Percentiles rank a stretch among this genome's conserved stretches.
phyloP scores from a whole-genome alignment of 257 asterid genomes.

The Echites panduratus region DNA sequence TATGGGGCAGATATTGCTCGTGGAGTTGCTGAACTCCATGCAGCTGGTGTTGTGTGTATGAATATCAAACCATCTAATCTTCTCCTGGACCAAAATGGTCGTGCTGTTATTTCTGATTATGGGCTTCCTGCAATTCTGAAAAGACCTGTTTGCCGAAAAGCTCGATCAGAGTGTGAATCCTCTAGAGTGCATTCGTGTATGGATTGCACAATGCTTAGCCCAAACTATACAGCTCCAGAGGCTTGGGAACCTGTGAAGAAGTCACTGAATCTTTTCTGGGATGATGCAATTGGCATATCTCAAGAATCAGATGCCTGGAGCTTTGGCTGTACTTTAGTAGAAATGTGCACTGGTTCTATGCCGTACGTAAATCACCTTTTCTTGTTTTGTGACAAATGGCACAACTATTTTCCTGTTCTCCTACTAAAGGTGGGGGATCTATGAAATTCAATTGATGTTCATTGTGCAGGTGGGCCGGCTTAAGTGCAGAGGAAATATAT shows the following conservation, averaged over 20 bases:
- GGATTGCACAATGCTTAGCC: constrained; percentile 99
- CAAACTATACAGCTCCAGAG: constrained; percentile 96
- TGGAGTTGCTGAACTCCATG: constrained; percentile 98
- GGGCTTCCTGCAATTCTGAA: constrained; percentile 94
- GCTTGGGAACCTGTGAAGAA: constrained; percentile 98
- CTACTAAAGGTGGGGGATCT: constrained; percentile 9
- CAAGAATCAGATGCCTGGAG: constrained; percentile 99
- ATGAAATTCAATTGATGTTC: constrained; percentile 16
- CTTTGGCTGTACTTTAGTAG: constrained; percentile 97
- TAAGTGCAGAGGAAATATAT: constrained; percentile 83
- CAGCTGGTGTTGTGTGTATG: constrained; percentile 98
- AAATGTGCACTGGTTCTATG: constrained; percentile 97
- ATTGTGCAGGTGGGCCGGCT: constrained; percentile 85
- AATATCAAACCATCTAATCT: constrained; percentile 93
- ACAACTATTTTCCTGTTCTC: neutral
- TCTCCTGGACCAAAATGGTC: constrained; percentile 87
- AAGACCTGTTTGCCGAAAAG: constrained; percentile 76
- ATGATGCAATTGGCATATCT: constrained; percentile 95
- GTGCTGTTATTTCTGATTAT: constrained; percentile 92
- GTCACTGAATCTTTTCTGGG: constrained; percentile 93
- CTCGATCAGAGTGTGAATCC: constrained; percentile 71
- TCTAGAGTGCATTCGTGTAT: constrained; percentile 86
- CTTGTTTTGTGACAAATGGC: neutral
- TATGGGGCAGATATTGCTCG: constrained; percentile 98
- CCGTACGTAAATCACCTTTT: constrained; percentile 63